phyloP scores from a whole-genome alignment of 441 rosid genomes.

The Euphorbia corollata region DNA sequence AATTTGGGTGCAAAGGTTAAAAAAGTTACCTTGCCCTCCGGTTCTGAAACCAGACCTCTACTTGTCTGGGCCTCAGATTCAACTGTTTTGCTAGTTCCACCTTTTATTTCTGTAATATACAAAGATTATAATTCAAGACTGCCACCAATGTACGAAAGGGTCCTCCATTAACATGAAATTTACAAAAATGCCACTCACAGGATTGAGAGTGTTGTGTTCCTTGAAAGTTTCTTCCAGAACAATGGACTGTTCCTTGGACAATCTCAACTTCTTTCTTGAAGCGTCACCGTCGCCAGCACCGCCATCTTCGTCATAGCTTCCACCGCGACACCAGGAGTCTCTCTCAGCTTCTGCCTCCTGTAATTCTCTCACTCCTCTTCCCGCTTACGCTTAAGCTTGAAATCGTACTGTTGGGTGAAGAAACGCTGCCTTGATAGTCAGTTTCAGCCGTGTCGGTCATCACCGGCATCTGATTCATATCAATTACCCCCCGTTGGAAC shows the following conservation, averaged over 20 bases:
- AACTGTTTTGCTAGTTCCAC: conserved; percentile 67
- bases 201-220: conserved; percentile 73
- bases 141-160: not conserved
- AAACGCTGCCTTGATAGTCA: conserved; percentile 61
- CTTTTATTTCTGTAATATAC: conserved; percentile 58
- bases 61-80: conserved; percentile 70
- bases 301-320: conserved; percentile 71
- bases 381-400: conserved; percentile 53
- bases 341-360: conserved; percentile 57
- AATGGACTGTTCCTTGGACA: conserved; percentile 71
- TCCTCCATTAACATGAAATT: not conserved
- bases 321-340: conserved; percentile 45
- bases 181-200: conserved; percentile 47
- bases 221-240: conserved; percentile 76
- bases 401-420: conserved; percentile 78
- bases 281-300: conserved; percentile 34
- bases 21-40: conserved; percentile 90
- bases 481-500: conserved; percentile 43
- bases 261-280: conserved; percentile 71
- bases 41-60: conserved; percentile 96
- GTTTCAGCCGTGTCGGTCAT: conserved; percentile 33
- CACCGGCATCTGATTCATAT: conserved; percentile 54
- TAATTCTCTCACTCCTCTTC: conserved; percentile 52
- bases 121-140: not conserved
- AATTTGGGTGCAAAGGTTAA: too few species aligned